Conservation (phyloP, 2,329 filamentous ascomycete species). For the Claviceps arundinis region DNA sequence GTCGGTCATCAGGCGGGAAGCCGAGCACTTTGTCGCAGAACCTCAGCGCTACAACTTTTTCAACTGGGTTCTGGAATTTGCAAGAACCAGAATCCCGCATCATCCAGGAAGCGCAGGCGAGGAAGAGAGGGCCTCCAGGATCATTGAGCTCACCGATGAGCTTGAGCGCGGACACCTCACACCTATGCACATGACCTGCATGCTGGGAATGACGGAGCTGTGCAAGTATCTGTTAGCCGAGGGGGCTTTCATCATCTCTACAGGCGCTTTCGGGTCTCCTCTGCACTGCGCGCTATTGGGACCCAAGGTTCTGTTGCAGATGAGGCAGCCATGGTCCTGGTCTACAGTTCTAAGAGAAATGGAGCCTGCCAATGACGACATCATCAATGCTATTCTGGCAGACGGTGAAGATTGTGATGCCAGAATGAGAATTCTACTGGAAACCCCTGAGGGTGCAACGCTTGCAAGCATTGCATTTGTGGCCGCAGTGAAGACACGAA, state of each 20-base stretch:
- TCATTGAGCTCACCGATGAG: constrained; percentile 17
- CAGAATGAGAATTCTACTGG: constrained; percentile 7
- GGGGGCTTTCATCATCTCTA: constrained; percentile 11
- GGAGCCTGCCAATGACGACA: not conserved
- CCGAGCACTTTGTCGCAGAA: constrained; percentile 16
- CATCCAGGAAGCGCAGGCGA: constrained; percentile 8
- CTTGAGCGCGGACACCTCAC: constrained; percentile 16
- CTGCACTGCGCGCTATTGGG: constrained; percentile 23
- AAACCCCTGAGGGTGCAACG: not conserved
- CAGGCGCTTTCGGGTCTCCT: constrained; percentile 16
- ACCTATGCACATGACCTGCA: constrained; percentile 22
- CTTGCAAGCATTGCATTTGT: constrained; percentile 3
- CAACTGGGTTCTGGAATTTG: constrained; percentile 24
- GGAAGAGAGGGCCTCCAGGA: constrained; percentile 7
- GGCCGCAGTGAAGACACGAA: not conserved
- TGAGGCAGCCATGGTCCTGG: constrained; percentile 9
- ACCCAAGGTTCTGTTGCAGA: constrained; percentile 12
- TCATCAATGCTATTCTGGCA: not conserved
- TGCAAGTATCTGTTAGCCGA: constrained; percentile 14
- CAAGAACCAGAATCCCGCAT: constrained; percentile 16
- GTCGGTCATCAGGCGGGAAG: constrained; percentile 13
- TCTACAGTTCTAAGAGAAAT: not conserved
- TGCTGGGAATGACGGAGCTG: constrained; percentile 18
- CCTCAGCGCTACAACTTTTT: constrained; percentile 18
- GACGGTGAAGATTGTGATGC: not conserved